These are phyloP conservation scores for Annulohypoxylon moriforme DNA, from an alignment of 495 filamentous ascomycete genomes.

Conservation along the genomic window DNA sequence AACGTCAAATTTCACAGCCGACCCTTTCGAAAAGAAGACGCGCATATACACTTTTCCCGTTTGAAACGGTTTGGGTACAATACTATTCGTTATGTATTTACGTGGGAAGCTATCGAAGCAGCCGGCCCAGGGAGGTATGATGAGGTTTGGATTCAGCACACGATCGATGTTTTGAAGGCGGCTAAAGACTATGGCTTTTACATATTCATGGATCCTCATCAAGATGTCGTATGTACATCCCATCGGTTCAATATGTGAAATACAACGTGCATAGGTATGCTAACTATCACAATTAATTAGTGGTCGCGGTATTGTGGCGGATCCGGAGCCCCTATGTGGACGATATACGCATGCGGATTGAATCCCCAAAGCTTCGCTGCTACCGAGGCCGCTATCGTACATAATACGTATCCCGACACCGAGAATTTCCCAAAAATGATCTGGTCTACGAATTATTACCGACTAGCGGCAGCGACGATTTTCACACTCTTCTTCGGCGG, in stretches of 20 bases:
- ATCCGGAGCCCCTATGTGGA: constrained; percentile 98
- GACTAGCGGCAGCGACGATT: constrained; percentile 87
- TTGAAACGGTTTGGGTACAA: constrained; percentile 93
- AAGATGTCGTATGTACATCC: constrained; percentile 80
- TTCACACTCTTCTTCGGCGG: constrained; percentile 96
- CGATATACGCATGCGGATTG: constrained; percentile 90
- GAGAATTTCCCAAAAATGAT: constrained; percentile 97
- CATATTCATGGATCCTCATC: constrained; percentile 97
- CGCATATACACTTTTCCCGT: constrained; percentile 87
- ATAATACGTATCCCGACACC: constrained; percentile 92
- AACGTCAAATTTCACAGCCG: constrained; percentile 87
- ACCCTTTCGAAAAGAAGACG: constrained; percentile 84
- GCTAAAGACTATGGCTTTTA: constrained; percentile 94
- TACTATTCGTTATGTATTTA: constrained; percentile 94
- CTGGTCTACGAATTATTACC: constrained; percentile 96
- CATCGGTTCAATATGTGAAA: constrained; percentile 13
- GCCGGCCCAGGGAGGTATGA: constrained; percentile 94
- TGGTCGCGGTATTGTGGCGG: constrained; percentile 96
- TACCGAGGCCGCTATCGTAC: constrained; percentile 92
- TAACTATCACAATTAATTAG: constrained; percentile 54
- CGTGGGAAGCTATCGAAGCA: constrained; percentile 98
- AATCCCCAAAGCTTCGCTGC: constrained; percentile 85
- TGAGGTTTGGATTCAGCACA: constrained; percentile 91
- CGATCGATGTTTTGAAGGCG: constrained; percentile 81
- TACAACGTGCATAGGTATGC: neutral